Evolutionary conservation across 1,284 basidiomycete species (phyloP).

Genomic region (Boletus semigastroideus): DNA sequence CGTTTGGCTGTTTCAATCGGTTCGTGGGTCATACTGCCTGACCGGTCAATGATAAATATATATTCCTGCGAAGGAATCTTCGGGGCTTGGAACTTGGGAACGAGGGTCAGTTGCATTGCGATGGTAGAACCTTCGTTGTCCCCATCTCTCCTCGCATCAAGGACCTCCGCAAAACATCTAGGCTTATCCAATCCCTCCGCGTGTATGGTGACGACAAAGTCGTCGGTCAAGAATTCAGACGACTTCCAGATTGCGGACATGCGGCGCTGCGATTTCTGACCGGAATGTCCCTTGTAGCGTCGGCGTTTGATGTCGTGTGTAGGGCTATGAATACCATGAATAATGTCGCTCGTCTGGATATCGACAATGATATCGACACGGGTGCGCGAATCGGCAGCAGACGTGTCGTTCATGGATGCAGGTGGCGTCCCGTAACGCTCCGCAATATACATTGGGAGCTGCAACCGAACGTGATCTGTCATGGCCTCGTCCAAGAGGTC

Average conservation of each 20-base stretch:
- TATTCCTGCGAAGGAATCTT: slow-evolving; percentile 41
- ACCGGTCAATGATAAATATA: slow-evolving; percentile 45
- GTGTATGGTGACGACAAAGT: slow-evolving; percentile 48
- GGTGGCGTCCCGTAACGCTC: slow-evolving; percentile 51
- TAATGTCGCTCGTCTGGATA: slow-evolving; percentile 45
- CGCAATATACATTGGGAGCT: slow-evolving; percentile 49
- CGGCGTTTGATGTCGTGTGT: slow-evolving; percentile 39
- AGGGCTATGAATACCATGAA: slow-evolving; percentile 40
- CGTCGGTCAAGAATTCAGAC: slow-evolving; percentile 38
- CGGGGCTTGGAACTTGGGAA: slow-evolving; percentile 47
- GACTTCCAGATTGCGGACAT: slow-evolving; percentile 40
- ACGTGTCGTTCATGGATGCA: slow-evolving; percentile 34
- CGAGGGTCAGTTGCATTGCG: slow-evolving; percentile 51
- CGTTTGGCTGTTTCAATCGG: slow-evolving; percentile 39
- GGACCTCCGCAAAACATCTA: slow-evolving; percentile 53
- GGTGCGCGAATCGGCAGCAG: slow-evolving; percentile 32
- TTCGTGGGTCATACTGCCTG: slow-evolving; percentile 37
- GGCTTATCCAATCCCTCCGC: slow-evolving; percentile 48
- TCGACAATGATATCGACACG: slow-evolving; percentile 42
- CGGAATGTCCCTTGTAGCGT: slow-evolving; percentile 35
- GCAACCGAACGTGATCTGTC: slow-evolving; percentile 48
- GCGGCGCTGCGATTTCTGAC: slow-evolving; percentile 40
- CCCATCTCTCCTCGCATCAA: slow-evolving; percentile 21
- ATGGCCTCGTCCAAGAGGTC: slow-evolving; percentile 47
- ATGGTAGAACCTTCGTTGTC: slow-evolving; percentile 34